Evolutionary conservation across 2,329 filamentous ascomycete species (phyloP).

Genomic region (Aspergillus fumigatiaffinis): DNA sequence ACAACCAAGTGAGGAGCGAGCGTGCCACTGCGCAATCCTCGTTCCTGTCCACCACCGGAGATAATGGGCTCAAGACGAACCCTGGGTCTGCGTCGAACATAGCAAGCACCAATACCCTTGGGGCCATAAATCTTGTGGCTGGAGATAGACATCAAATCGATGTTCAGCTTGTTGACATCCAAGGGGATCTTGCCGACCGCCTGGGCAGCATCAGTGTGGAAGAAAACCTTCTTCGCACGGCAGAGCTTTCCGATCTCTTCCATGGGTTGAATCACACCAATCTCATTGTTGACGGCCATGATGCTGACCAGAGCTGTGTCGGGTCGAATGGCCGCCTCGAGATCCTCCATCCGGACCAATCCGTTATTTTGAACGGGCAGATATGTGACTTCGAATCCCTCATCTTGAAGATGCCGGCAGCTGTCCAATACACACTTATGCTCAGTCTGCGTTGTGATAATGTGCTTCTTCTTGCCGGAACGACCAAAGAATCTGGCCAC

Average conservation of each 20-base stretch:
- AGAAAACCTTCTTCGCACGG: constrained; percentile 88
- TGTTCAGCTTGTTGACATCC: constrained; percentile 96
- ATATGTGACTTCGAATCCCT: constrained; percentile 96
- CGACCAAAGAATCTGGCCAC: constrained; percentile 93
- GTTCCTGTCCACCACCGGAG: constrained; percentile 91
- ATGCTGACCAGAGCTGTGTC: constrained; percentile 92
- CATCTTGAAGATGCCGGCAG: constrained; percentile 92
- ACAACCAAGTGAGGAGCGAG: constrained; percentile 83
- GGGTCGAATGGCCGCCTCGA: constrained; percentile 83
- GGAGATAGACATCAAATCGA: constrained; percentile 98
- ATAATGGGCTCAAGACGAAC: constrained; percentile 96
- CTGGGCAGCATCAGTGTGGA: constrained; percentile 95
- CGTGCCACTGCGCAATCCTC: constrained; percentile 90
- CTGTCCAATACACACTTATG: constrained; percentile 99
- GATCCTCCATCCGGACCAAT: constrained; percentile 75
- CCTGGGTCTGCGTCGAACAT: constrained; percentile 84
- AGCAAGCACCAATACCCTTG: constrained; percentile 95
- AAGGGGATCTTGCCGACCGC: constrained; percentile 98
- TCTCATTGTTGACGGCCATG: constrained; percentile 99
- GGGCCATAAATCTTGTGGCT: constrained; percentile 98
- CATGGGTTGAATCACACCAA: constrained; percentile 96
- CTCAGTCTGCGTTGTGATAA: constrained; percentile 95
- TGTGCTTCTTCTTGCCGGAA: constrained; percentile 94
- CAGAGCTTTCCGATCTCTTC: constrained; percentile 92
- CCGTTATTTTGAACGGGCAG: constrained; percentile 84